Evolutionary conservation across 345 rosid genomes (phyloP), one percentile per base, ranked within the genome.

Genomic region (Populus nigra): DNA sequence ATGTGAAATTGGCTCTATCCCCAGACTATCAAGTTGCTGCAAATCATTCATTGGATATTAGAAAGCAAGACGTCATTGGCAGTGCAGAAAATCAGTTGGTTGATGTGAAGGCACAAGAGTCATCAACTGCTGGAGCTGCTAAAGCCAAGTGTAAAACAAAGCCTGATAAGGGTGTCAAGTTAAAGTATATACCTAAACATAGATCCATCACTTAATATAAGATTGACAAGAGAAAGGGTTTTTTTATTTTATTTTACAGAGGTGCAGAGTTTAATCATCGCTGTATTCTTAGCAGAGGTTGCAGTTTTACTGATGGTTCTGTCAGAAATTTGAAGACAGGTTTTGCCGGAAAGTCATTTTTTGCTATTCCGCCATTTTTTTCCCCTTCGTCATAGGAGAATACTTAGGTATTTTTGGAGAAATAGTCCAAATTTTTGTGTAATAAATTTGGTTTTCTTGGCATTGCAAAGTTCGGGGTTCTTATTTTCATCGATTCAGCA

Each of bases 151-250:
- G 81, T 75, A 84, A 85, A 83, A 73, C 62, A 74, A 92, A 87
- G 82, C 87, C 88, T 2, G 97, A 87, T 62, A 92, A 88, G 77
- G 89, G 89, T 71, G 80, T 83, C n/a, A 92, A 89, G 89, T 85
- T 90, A 72, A 92, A 88, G 87, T 93, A 92, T 75, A 87, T 94
- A 78, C 92, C 95, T 4, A 94, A 91, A 83, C 94, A 87, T 78
- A 90, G 84, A 84, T 72, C 83, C 39, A 49, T 84, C 67, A 57
- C 79, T 73, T 80, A 69, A 69, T 57, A 65, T 23, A 66, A 27
- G 78, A 74, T 22, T 67, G 62, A 71, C 80, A 33, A 36, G 65
- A 63, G 47, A 79, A 68, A 13, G 1, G n/a, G n/a, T 47, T 73
- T 41, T 84, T 73, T 65, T 78, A 59, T 76, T 78, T 78, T 81